Base-by-base conservation (phyloP, 352 stramenopile species). In the Pythium rishiriense region DNA sequence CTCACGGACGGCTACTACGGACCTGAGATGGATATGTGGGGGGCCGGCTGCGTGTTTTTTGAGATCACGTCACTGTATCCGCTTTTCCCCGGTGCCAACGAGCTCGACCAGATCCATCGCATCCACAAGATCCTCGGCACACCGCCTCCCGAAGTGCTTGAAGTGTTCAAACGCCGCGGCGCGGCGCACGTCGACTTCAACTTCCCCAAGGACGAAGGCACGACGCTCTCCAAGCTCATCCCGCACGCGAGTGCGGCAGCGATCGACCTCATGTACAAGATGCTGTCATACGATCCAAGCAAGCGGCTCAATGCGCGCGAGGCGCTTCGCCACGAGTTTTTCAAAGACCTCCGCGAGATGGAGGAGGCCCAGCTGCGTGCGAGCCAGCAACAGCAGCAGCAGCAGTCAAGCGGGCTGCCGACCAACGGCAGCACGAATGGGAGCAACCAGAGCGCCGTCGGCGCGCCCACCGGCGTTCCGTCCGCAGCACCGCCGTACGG, bases 11-110 rank as follows among this genome's bases (percentile, higher is more conserved):
- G 96, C 22, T 98, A 98, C 73, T 98, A 98, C 55, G 91, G 91
- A 1, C 90, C 93, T 3, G 94, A 98, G 66, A 98, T 98, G 96
- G 96, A 98, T 63, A 85, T 98, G 69, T 98, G 96, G 96, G 94
- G 93, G 46, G 91, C 91, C 41, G 96, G 96, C 21, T 98, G 96
- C 69, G 94, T 98, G 14, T 95, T 98, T 60, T 98, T 98, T 67
- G 96, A 98, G 76, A 97, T 98, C 61, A 97, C 83, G 53, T 92
- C 82, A 58, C 69, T 98, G 8, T 98, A 98, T 66, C 94, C 94
- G 54, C 79, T 98, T 1, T 98, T 98, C 59, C 96, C 94, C 0
- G 96, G 94, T 25, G 90, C 88, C 1, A 97, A 98, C 56, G 96
- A 98, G 63, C 76, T 97, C 14, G 96, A 98, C 67, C 94, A 98